These are phyloP conservation scores for Salix arbutifolia DNA, from an alignment of 345 rosid genomes.

Conservation along the genomic window DNA sequence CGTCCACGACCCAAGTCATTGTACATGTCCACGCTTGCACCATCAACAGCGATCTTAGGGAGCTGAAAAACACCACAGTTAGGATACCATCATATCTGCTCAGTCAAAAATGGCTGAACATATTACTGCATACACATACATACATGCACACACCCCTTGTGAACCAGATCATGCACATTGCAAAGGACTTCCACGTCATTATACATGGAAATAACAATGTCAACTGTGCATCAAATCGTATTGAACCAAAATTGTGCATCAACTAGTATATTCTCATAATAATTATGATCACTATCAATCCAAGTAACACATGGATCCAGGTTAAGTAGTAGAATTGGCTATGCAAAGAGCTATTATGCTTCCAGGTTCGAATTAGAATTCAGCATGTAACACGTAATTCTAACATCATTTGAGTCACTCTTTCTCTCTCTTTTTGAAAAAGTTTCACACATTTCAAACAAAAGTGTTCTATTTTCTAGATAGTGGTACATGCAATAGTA, in stretches of 20 bases:
- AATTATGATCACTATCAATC: not conserved
- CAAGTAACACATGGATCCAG: too few relatives aligned
- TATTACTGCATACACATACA: too few relatives aligned
- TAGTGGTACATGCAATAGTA: too few relatives aligned
- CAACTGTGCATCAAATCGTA: not conserved
- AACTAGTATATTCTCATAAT: not conserved
- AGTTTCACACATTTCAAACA: too few relatives aligned
- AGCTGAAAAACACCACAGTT: conserved; percentile 45
- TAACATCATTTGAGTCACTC: too few relatives aligned
- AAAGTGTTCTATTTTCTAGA: too few relatives aligned
- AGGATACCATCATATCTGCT: not conserved
- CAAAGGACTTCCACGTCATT: not conserved
- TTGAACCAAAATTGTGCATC: not conserved
- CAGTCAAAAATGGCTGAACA: not conserved
- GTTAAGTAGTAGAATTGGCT: too few relatives aligned
- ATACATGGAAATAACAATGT: not conserved
- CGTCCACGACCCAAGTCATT: conserved; percentile 39
- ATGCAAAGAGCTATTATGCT: too few relatives aligned
- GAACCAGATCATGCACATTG: not conserved
- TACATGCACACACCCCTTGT: not conserved
- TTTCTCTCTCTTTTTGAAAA: too few relatives aligned
- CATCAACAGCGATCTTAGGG: conserved; percentile 57
- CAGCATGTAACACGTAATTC: too few relatives aligned
- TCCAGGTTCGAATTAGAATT: too few relatives aligned
- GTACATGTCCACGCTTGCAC: conserved; percentile 41